These are phyloP conservation scores for Penicillium goetzii DNA, from an alignment of 495 filamentous ascomycete genomes.

Conservation along the genomic window DNA sequence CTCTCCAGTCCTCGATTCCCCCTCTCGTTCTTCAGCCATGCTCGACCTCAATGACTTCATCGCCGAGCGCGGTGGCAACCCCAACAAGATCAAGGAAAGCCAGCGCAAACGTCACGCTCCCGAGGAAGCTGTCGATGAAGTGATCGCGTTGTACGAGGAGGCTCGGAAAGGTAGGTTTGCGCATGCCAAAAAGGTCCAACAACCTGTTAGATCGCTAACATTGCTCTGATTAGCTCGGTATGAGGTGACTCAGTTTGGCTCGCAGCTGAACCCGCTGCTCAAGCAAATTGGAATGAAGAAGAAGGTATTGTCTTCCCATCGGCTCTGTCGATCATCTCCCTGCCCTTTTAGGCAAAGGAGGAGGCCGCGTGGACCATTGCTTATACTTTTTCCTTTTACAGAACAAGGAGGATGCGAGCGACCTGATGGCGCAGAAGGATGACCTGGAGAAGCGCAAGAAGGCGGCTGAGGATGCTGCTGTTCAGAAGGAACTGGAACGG, in stretches of 20 bases:
- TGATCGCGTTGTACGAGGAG: constrained; percentile 86
- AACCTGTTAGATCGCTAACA: not conserved
- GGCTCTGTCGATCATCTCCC: not conserved
- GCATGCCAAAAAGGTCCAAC: not conserved
- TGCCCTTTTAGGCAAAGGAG: not conserved
- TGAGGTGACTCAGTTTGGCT: constrained; percentile 73
- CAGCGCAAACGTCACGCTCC: constrained; percentile 80
- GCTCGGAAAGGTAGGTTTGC: constrained; percentile 68
- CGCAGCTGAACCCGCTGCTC: constrained; percentile 82
- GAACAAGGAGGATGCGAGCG: constrained; percentile 83
- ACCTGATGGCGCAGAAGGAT: constrained; percentile 73
- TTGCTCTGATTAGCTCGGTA: constrained; percentile 66
- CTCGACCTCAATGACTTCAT: constrained; percentile 84
- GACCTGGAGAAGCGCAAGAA: constrained; percentile 80
- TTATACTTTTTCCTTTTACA: constrained; percentile 29
- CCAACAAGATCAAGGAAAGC: constrained; percentile 84
- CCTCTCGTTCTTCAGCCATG: constrained; percentile 49
- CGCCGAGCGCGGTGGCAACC: constrained; percentile 83
- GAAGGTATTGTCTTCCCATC: constrained; percentile 61
- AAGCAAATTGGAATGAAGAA: constrained; percentile 92
- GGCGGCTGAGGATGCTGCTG: constrained; percentile 69
- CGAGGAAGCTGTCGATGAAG: constrained; percentile 84
- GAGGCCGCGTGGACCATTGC: not conserved
- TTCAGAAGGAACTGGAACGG: constrained; percentile 72
- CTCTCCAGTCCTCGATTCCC: constrained; percentile 8